Evolutionary conservation across 1,284 basidiomycete species (phyloP).

Genomic region (Schizophyllum amplum): DNA sequence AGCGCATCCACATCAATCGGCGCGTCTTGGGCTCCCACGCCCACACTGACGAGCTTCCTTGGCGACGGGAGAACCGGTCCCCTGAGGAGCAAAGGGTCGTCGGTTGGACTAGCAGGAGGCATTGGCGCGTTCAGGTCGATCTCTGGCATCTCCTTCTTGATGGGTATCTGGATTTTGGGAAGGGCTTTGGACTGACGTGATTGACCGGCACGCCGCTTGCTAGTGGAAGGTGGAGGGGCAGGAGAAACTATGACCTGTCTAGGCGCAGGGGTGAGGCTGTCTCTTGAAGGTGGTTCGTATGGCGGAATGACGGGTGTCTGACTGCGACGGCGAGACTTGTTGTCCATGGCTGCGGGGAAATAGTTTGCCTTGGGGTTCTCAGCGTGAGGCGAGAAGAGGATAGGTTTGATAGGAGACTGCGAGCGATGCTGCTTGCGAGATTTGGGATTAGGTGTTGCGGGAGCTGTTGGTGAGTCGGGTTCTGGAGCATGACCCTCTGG

Average conservation of each 20-base stretch:
- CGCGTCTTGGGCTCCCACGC: slow-evolving; percentile 6
- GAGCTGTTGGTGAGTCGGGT: slow-evolving; percentile 9
- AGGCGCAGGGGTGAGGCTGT: slow-evolving; percentile 62
- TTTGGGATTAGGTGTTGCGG: slow-evolving; percentile 48
- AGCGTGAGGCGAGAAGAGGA: slow-evolving; percentile 27
- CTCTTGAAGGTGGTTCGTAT: slow-evolving; percentile 51
- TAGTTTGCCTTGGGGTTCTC: slow-evolving; percentile 44
- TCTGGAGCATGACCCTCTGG: slow-evolving; percentile 5
- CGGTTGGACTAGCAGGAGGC: slow-evolving; percentile 63
- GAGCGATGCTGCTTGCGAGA: slow-evolving; percentile 45
- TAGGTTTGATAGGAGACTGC: slow-evolving; percentile 17
- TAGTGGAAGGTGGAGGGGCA: slow-evolving; percentile 9
- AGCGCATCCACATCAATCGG: slow-evolving; percentile 3
- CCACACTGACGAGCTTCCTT: background rate
- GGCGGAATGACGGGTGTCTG: slow-evolving; percentile 27
- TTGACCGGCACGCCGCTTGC: slow-evolving; percentile 11
- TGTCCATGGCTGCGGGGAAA: slow-evolving; percentile 26
- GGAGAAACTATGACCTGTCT: slow-evolving; percentile 36
- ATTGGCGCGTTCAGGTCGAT: slow-evolving; percentile 48
- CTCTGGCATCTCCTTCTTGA: slow-evolving; percentile 60
- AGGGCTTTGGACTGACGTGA: slow-evolving; percentile 13
- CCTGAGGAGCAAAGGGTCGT: slow-evolving; percentile 61
- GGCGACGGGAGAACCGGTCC: slow-evolving; percentile 21
- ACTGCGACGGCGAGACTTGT: slow-evolving; percentile 12
- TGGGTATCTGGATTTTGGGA: slow-evolving; percentile 14